Evolutionary conservation across 2,329 filamentous ascomycete genomes (phyloP).

Genomic region (Laburnicola sp.): DNA sequence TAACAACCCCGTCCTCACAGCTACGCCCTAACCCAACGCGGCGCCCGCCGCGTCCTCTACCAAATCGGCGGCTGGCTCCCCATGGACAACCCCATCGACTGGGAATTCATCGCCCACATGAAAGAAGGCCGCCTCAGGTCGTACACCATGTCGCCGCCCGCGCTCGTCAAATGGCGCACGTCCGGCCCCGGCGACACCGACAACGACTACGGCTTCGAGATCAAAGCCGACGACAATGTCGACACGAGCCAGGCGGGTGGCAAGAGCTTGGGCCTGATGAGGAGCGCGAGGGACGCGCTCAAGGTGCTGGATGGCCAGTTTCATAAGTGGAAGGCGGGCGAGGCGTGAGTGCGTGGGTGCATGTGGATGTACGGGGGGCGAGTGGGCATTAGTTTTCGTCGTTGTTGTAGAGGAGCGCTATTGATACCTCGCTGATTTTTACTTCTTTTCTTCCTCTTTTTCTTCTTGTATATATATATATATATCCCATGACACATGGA

Average conservation of each 20-base stretch:
- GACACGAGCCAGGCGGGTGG: conserved; percentile 3
- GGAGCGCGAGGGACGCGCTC: conserved; percentile 2
- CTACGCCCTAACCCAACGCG: conserved; percentile 6
- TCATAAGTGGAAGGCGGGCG: background rate
- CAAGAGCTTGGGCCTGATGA: background rate
- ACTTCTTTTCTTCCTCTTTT: no score
- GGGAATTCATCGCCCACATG: conserved; percentile 3
- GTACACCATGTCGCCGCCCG: conserved; percentile 5
- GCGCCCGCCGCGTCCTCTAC: conserved; percentile 8
- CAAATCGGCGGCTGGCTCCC: conserved; percentile 9
- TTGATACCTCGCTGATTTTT: no score
- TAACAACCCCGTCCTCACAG: background rate
- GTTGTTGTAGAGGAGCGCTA: no score
- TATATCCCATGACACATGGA: no score
- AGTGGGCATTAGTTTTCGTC: no score
- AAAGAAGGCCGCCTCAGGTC: conserved; percentile 3
- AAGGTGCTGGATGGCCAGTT: conserved; percentile 5
- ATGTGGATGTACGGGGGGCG: no score
- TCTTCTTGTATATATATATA: no score
- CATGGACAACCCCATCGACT: conserved; percentile 6
- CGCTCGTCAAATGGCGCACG: conserved; percentile 3
- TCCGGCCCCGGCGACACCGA: conserved; percentile 7
- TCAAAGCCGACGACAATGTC: background rate
- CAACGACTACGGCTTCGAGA: conserved; percentile 7
- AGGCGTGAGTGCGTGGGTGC: no score